A percentile compares a stretch with the other conserved stretches of the same genome.
These are phyloP conservation scores for Casuarina equisetifolia DNA, from an alignment of 306 rosid species.

Conservation along the genomic window DNA sequence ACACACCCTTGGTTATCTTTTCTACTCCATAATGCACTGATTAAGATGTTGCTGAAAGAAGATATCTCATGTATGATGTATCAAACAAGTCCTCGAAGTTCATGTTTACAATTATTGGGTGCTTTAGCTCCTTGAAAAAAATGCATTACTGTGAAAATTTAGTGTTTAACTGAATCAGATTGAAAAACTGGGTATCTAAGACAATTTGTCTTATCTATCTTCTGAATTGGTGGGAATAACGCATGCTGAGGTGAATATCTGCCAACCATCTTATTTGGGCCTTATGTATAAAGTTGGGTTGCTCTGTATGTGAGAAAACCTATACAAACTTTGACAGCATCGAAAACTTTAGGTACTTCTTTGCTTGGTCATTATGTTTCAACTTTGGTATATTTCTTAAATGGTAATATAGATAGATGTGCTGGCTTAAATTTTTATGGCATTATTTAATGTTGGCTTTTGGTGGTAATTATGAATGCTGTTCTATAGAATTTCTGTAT, in stretches of 20 bases:
- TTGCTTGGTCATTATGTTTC: not conserved
- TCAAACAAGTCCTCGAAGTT: not conserved
- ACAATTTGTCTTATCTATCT: no score
- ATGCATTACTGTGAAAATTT: no score
- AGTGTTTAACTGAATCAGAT: no score
- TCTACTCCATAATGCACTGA: not conserved
- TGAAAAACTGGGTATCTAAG: no score
- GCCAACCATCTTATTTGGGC: not conserved
- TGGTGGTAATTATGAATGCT: not conserved
- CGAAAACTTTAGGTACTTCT: not conserved
- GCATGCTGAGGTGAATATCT: no score
- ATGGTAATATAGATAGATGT: not conserved
- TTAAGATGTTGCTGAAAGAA: not conserved
- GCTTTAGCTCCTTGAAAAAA: not conserved
- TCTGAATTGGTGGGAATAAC: no score
- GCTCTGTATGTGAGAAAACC: not conserved
- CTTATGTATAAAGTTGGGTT: not conserved
- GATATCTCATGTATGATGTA: no score
- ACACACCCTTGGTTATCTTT: not conserved
- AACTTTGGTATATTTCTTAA: not conserved
- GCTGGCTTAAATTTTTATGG: not conserved
- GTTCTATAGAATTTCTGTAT: not conserved
- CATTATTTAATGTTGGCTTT: not conserved
- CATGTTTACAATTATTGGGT: not conserved
- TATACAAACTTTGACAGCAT: not conserved